Percentiles rank a stretch among this genome's conserved stretches.
Conservation (phyloP, 495 filamentous ascomycete genomes). For the Penicillium turbatum region DNA sequence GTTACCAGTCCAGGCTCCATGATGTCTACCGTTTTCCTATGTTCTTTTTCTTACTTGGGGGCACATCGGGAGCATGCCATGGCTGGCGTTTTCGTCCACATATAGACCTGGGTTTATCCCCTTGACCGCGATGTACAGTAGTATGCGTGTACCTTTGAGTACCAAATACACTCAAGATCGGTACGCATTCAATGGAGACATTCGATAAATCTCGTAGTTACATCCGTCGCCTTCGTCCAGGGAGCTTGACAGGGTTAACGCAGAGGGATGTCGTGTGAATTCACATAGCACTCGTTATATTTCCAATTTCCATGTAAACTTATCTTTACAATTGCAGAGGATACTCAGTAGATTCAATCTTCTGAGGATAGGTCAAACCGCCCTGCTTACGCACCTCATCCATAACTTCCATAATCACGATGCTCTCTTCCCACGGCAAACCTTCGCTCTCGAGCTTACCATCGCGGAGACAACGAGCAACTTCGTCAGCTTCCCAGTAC, state of each 20-base stretch:
- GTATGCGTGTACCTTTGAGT: conserved; percentile 21
- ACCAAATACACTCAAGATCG: conserved; percentile 20
- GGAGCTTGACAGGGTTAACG: neutral
- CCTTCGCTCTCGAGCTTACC: conserved; percentile 73
- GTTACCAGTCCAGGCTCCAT: conserved; percentile 8
- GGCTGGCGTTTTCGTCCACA: conserved; percentile 19
- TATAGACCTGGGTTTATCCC: conserved; percentile 25
- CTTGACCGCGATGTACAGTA: conserved; percentile 29
- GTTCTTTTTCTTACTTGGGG: conserved; percentile 14
- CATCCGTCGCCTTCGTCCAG: neutral
- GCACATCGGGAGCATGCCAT: conserved; percentile 5
- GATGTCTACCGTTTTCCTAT: conserved; percentile 18
- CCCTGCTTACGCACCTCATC: conserved; percentile 79
- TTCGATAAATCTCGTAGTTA: neutral
- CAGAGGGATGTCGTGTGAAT: neutral
- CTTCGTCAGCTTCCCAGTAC: conserved; percentile 96
- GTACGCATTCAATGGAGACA: conserved; percentile 2
- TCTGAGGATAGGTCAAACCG: conserved; percentile 71
- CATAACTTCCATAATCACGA: conserved; percentile 92
- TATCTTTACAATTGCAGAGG: conserved; percentile 38
- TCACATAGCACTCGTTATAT: neutral
- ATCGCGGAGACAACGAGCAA: conserved; percentile 75
- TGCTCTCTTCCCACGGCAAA: conserved; percentile 75
- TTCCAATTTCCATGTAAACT: neutral
- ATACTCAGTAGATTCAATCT: conserved; percentile 75